Evolutionary conservation across 140 eudicot species (phyloP).

Genomic region (Stevia rebaudiana): DNA sequence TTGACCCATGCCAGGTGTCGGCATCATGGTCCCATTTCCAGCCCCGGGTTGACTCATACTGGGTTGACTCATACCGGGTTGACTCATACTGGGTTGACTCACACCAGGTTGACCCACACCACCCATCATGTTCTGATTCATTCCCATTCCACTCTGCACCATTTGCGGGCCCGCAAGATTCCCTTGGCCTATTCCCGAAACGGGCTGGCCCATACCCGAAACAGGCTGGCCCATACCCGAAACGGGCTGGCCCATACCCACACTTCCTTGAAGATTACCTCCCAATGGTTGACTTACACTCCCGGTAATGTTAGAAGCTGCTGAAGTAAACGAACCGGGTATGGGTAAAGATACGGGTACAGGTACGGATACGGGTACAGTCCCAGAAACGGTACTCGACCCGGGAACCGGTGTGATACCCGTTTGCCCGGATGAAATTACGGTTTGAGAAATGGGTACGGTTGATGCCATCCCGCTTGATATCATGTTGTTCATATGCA

Average conservation of each 20-base stretch:
- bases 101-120: conserved; percentile 49
- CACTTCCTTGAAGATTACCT: conserved; percentile 65
- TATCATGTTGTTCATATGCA: conserved; percentile 88
- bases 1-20: conserved; percentile 45
- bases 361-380: conserved; percentile 32
- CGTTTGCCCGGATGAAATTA: conserved; percentile 69
- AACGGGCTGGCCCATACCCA: conserved; percentile 61
- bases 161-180: conserved; percentile 60
- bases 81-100: conserved; percentile 48
- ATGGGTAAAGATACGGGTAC: conserved; percentile 27
- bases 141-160: conserved; percentile 67
- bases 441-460: conserved; percentile 60
- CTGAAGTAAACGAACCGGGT: conserved; percentile 51
- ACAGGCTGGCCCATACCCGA: conserved; percentile 58
- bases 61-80: conserved; percentile 45
- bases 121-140: conserved; percentile 67
- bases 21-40: conserved; percentile 81
- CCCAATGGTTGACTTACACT: conserved; percentile 54
- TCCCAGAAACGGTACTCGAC: conserved; percentile 38
- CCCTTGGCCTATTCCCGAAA: conserved; percentile 63
- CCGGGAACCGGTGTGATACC: conserved; percentile 54
- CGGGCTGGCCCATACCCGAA: conserved; percentile 66
- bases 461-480: conserved; percentile 85
- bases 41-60: conserved; percentile 34
- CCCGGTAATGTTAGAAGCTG: conserved; percentile 55